Conservation (phyloP, 352 stramenopile genomes). For the Phytophthora boehmeriae region DNA sequence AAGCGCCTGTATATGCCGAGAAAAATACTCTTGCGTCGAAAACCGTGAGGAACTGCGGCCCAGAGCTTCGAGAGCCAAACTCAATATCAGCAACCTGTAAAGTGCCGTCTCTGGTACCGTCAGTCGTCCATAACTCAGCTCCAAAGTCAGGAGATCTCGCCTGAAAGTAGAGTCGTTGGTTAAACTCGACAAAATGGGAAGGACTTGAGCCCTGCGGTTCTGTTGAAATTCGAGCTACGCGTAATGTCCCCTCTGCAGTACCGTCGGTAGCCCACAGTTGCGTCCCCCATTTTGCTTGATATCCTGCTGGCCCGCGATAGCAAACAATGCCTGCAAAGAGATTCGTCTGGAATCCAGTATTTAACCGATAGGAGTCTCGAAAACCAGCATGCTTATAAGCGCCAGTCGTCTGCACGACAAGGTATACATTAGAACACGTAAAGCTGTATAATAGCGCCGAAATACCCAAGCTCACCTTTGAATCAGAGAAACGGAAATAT, state of each 20-base stretch:
- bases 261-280: conserved; percentile 90
- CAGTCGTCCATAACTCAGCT: conserved; percentile 76
- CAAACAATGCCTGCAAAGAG: conserved; percentile 87
- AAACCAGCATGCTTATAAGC: conserved; percentile 87
- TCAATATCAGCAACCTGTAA: conserved; percentile 62
- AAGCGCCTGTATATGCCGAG: conserved; percentile 41
- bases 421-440: not conserved
- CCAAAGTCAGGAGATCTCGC: conserved; percentile 57
- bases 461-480: conserved; percentile 30
- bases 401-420: conserved; percentile 53
- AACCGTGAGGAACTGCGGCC: conserved; percentile 45
- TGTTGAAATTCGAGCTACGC: conserved; percentile 55
- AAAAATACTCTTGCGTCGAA: conserved; percentile 55
- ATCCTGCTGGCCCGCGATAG: conserved; percentile 32
- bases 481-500: conserved; percentile 90
- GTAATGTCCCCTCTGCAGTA: conserved; percentile 59
- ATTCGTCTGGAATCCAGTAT: conserved; percentile 50
- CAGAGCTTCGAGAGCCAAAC: conserved; percentile 41
- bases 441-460: not conserved
- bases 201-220: conserved; percentile 34
- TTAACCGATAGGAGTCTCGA: conserved; percentile 66
- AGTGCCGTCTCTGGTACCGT: conserved; percentile 63
- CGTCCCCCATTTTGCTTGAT: conserved; percentile 25
- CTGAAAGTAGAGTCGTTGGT: conserved; percentile 69
- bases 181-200: conserved; percentile 45